Percentiles rank a stretch among this genome's conserved stretches.
Evolutionary conservation across 345 rosid genomes (phyloP).

Genomic region (Ailanthus altissimus): DNA sequence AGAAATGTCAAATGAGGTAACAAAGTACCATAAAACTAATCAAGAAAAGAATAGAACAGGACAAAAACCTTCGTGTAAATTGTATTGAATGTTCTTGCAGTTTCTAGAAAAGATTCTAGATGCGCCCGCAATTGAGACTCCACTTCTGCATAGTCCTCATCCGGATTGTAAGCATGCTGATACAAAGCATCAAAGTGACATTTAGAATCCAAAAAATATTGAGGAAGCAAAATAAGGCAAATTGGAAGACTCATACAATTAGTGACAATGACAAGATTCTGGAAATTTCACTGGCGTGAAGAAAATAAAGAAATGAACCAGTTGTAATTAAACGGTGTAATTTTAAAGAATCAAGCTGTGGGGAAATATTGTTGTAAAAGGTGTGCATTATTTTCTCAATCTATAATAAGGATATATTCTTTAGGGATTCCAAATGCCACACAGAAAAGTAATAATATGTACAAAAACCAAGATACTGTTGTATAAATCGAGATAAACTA

Average conservation of each 20-base stretch:
- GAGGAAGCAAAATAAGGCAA: background rate
- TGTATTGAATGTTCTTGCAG: slow-evolving; percentile 87
- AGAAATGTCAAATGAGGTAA: background rate
- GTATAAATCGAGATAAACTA: background rate
- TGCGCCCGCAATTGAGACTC: slow-evolving; percentile 78
- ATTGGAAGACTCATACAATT: background rate
- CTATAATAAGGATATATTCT: background rate
- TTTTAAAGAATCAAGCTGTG: background rate
- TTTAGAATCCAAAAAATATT: background rate
- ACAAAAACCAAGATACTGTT: background rate
- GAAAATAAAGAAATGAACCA: background rate
- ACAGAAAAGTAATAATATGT: background rate
- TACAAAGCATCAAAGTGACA: slow-evolving; percentile 10
- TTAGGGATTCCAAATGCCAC: background rate
- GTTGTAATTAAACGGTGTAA: background rate
- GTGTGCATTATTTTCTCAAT: background rate
- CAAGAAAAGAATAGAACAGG: slow-evolving; percentile 16
- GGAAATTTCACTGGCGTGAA: background rate
- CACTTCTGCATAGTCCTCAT: slow-evolving; percentile 88
- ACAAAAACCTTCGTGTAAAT: slow-evolving; percentile 82
- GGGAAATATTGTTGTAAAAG: background rate
- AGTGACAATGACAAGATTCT: background rate
- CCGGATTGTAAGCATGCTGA: slow-evolving; percentile 95
- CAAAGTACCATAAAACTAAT: slow-evolving; percentile 3
- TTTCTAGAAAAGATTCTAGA: slow-evolving; percentile 89